Percentiles rank a stretch among this genome's conserved stretches.
Evolutionary conservation across 176 grass and related monocot genomes (phyloP).

Genomic region (Juncus effusus): DNA sequence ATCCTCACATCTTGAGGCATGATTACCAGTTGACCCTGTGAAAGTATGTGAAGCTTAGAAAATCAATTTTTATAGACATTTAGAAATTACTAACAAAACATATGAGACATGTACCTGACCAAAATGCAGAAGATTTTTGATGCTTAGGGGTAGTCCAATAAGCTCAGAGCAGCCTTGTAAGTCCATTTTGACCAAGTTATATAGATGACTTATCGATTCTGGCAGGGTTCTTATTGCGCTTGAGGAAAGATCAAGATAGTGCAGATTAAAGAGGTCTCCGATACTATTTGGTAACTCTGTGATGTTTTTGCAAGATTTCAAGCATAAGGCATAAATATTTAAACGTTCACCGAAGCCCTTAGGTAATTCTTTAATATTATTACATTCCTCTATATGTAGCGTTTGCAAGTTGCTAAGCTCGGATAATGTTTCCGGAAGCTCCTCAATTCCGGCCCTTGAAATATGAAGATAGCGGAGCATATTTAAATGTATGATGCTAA

Average conservation of each 20-base stretch:
- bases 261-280: conserved; percentile 6
- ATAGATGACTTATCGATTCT: no score
- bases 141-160: no score
- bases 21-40: no score
- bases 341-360: neutral
- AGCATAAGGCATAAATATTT: neutral
- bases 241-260: neutral
- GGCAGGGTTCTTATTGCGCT: no score
- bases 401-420: neutral
- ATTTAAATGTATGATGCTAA: neutral
- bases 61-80: no score
- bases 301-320: neutral
- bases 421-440: conserved; percentile 7
- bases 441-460: neutral
- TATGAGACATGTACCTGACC: no score
- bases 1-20: no score
- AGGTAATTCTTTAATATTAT: neutral
- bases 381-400: neutral
- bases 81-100: no score
- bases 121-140: no score
- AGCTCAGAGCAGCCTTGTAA: no score
- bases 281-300: conserved; percentile 6
- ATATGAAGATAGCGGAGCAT: conserved; percentile 17
- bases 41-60: no score
- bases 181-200: no score